These are phyloP conservation scores for Effrenium voratum DNA, from an alignment of 73 alveolate species.

Conservation along the genomic window DNA sequence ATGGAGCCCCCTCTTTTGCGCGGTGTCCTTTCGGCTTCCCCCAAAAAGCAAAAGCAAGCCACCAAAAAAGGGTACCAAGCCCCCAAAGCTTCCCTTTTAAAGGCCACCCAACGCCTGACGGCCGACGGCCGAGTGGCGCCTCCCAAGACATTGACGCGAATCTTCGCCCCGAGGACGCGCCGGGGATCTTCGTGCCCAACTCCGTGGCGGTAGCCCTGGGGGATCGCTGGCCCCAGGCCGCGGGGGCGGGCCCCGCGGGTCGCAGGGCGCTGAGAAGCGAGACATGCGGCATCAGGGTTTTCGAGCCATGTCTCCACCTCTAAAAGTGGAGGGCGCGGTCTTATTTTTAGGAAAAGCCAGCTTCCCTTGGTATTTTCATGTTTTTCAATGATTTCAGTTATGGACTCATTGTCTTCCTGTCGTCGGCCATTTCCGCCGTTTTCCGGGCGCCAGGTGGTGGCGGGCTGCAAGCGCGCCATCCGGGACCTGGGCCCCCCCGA, in stretches of 20 bases:
- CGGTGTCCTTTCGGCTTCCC: no score
- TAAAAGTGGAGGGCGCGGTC: no score
- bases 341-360: no score
- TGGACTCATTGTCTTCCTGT: no score
- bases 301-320: no score
- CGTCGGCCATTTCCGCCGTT: no score
- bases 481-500: neutral
- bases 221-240: constrained; percentile 72
- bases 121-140: neutral
- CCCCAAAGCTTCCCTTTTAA: neutral
- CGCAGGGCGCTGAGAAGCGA: no score
- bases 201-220: constrained; percentile 75
- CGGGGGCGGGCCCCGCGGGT: no score
- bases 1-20: no score
- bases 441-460: constrained; percentile 44
- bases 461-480: constrained; percentile 4
- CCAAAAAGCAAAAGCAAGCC: neutral
- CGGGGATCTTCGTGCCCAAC: constrained; percentile 84
- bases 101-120: neutral
- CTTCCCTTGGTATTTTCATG: no score
- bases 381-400: no score
- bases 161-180: constrained; percentile 13
- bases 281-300: no score
- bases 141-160: neutral
- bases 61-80: neutral